Percentiles rank a stretch among this genome's conserved stretches.
Conservation (phyloP, 345 rosid species). For the Eucalyptus melliodora region DNA sequence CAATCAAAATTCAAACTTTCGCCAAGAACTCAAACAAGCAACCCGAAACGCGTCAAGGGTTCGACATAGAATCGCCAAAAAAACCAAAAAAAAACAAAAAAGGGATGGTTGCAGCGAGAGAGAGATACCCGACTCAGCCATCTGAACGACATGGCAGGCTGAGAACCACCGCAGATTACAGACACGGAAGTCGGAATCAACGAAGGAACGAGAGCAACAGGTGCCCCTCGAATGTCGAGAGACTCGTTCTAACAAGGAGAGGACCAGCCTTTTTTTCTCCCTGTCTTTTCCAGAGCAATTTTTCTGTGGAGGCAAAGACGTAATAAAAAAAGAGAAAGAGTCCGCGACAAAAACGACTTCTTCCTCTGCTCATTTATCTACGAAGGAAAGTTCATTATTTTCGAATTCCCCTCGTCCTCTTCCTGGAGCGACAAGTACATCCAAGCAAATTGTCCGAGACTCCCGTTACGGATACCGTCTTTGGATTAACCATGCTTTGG, state of each 20-base stretch:
- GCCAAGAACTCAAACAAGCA: neutral
- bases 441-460: neutral
- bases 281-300: neutral
- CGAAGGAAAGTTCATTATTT: neutral
- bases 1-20: neutral
- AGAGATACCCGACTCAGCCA: slow-evolving; percentile 32
- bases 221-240: neutral
- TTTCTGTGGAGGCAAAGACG: neutral
- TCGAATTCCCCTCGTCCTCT: neutral
- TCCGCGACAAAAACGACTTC: neutral
- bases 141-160: slow-evolving; percentile 37
- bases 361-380: neutral
- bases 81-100: neutral
- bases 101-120: neutral
- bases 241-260: neutral
- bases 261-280: neutral
- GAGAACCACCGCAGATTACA: neutral
- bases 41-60: neutral
- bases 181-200: neutral
- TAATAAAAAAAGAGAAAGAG: neutral
- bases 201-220: neutral
- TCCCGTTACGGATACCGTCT: neutral
- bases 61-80: neutral
- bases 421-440: neutral
- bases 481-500: neutral